A percentile compares a stretch with the other conserved stretches of the same genome.
Evolutionary conservation across 1,284 basidiomycete species (phyloP).

Genomic region (Ganoderma boninense): DNA sequence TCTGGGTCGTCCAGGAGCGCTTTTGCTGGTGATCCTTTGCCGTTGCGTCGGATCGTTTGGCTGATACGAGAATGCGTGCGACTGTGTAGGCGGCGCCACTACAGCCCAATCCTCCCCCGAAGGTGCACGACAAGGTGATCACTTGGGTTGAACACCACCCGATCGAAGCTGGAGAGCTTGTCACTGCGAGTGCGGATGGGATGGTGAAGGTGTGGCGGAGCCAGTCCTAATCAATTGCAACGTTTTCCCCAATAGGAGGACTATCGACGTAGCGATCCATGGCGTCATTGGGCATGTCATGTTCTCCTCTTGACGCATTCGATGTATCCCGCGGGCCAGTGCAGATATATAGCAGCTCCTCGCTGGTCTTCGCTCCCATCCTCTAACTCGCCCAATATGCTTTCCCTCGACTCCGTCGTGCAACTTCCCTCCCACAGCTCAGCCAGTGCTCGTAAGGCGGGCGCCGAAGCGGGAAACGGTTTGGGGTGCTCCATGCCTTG

Average conservation of each 20-base stretch:
- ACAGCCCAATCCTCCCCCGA: conserved; percentile 71
- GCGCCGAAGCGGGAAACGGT: no score
- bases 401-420: neutral
- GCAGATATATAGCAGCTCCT: neutral
- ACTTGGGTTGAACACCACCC: conserved; percentile 94
- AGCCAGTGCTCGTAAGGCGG: neutral
- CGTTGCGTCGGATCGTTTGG: neutral
- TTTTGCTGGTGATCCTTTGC: no score
- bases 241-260: neutral
- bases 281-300: conserved; percentile 17
- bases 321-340: neutral
- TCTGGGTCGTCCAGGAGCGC: no score
- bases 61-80: neutral
- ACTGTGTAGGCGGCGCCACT: conserved; percentile 70
- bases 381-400: neutral
- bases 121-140: conserved; percentile 84
- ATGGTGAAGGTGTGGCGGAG: conserved; percentile 84
- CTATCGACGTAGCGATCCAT: neutral
- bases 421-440: neutral
- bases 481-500: neutral
- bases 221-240: conserved; percentile 1
- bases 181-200: conserved; percentile 90
- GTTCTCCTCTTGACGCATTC: neutral
- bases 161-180: conserved; percentile 80
- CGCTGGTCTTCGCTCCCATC: neutral